Evolutionary conservation across 2,329 filamentous ascomycete species (phyloP), one percentile per base, ranked within the genome.

Genomic region (Fusarium nurragi): DNA sequence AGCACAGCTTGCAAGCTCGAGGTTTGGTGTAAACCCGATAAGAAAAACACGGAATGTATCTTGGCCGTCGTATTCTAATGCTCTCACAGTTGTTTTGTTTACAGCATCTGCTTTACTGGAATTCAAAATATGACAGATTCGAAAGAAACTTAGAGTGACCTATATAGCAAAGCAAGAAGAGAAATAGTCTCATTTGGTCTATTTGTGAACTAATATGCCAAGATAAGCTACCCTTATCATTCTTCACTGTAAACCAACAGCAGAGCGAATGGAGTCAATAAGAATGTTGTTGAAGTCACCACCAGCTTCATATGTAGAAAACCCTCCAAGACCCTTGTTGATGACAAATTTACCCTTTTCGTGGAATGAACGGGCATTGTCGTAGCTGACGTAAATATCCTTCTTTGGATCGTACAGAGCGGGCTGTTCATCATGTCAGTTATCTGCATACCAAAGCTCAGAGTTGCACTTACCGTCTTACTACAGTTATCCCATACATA

Each of bases 201-300:
- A n/a, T n/a, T n/a, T n/a, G n/a, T n/a, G n/a, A n/a, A n/a, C n/a
- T n/a, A n/a, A n/a, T n/a, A n/a, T n/a, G n/a, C n/a, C n/a, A n/a
- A n/a, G n/a, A n/a, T n/a, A n/a, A n/a, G n/a, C n/a, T n/a, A n/a
- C n/a, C n/a, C n/a, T n/a, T n/a, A n/a, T n/a, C n/a, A n/a, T n/a
- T n/a, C n/a, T n/a, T 28, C 5, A 28, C 9, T 26, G n/a, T 19
- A 69, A 28, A 9, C 64, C 64, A 25, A 52, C 49, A 16, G 55
- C 64, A 3, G 21, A 18, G 6, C 67, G 67, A 7, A 69, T 65
- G 10, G 67, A 28, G 18, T 69, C 11, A 9, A 70, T 57, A 14
- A 69, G 50, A 16, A 69, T 69, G 10, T 69, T 69, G 54, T 70
- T 60, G 5, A 46, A 60, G 5, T 69, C 67, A 10, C 67, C 67